Base-by-base conservation (phyloP, 2,329 filamentous ascomycete species). In the Arthroderma sp. region DNA sequence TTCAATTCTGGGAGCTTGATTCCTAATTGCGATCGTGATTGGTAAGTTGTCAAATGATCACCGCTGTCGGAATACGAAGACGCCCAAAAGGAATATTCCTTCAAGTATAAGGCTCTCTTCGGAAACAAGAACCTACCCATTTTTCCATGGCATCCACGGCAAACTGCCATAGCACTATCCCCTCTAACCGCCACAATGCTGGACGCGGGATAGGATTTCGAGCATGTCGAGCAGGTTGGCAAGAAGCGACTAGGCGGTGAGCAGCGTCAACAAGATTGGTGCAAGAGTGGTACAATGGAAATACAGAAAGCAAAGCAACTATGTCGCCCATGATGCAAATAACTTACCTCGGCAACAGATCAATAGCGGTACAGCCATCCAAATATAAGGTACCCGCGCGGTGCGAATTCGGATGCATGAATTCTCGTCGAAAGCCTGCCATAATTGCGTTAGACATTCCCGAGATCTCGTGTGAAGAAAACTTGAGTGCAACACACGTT, bases 301-400 rank as follows among this genome's bases (percentile, higher is more conserved):
- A 30, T 27, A 10, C 15, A 22, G 15, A 9, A 34, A 34, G 32
- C 9, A 34, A 34, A 34, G 9, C 9, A 34, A 34, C 9, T 2
- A 9, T 11, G 11, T 9, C 32, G 9, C 9, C 32, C 32, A 34
- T 2, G 32, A 34, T 22, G 15, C 11, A 40, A 57, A 22, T 22
- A 22, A 22, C 58, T 33, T 64, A 77, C 75, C 75, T 79, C 45
- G 83, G 81, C 7, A 91, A 74, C 70, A 91, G 75, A 57, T 91
- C 86, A 38, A 78, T 71, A 6, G 85, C 73, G 4, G 77, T 80
- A 63, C 83, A 88, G 10, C 83, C 83, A 28, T 81, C 74, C 6
- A 86, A 64, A 59, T 91, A 84, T 47, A 93, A 63, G 59, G 88
- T 88, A 4, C 86, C 86, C 8, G 83, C 84, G 47, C 83, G 71